phyloP scores from a whole-genome alignment of 2,329 filamentous ascomycete species.

The Reticulascus tulasneorum region DNA sequence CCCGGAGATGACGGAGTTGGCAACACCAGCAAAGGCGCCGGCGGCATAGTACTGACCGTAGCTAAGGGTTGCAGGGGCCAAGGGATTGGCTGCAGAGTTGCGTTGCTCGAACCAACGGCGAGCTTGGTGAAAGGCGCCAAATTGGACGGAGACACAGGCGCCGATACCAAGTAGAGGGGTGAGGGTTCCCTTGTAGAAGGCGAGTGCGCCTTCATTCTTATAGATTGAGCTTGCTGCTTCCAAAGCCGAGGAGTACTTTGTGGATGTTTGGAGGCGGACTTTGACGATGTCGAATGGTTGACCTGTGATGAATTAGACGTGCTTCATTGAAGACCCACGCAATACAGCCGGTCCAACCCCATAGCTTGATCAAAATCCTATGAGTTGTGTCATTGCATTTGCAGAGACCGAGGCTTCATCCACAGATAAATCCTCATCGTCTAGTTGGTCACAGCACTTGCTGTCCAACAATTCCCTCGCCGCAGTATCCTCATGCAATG shows the following conservation, averaged over 20 bases:
- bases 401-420: too few relatives aligned
- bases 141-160: slow-evolving; percentile 97
- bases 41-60: slow-evolving; percentile 87
- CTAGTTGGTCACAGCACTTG: too few relatives aligned
- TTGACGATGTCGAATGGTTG: slow-evolving; percentile 91
- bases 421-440: too few relatives aligned
- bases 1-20: slow-evolving; percentile 82
- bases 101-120: slow-evolving; percentile 77
- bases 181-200: slow-evolving; percentile 98
- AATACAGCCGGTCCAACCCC: too few relatives aligned
- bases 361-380: too few relatives aligned
- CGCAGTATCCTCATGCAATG: too few relatives aligned
- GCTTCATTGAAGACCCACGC: too few relatives aligned
- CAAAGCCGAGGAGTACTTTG: slow-evolving; percentile 74
- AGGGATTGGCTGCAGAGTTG: slow-evolving; percentile 60
- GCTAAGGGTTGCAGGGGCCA: slow-evolving; percentile 52
- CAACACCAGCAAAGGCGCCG: slow-evolving; percentile 86
- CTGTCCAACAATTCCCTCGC: background rate
- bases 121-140: slow-evolving; percentile 92
- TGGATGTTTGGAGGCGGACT: slow-evolving; percentile 88
- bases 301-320: slow-evolving; percentile 40
- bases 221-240: slow-evolving; percentile 81
- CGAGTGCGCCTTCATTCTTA: slow-evolving; percentile 78
- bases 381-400: too few relatives aligned
- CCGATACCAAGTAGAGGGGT: slow-evolving; percentile 94